Conservation (phyloP, 805 yeast species). For the Kluyveromyces siamensis region DNA sequence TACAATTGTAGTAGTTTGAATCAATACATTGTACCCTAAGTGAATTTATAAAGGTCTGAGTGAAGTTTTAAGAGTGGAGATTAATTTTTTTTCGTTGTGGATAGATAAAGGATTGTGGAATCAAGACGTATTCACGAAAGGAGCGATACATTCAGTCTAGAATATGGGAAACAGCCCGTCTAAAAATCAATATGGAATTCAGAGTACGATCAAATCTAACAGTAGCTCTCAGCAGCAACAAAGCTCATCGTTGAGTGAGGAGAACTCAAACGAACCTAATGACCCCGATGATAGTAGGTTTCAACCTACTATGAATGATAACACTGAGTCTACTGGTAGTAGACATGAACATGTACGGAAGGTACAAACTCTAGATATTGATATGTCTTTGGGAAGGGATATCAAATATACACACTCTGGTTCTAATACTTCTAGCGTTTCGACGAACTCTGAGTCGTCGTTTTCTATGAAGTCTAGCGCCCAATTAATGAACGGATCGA, state of each 20-base stretch:
- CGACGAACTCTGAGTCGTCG: conserved; percentile 6
- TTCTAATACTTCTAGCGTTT: conserved; percentile 4
- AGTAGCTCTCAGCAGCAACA: conserved; percentile 20
- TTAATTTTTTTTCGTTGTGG: neutral
- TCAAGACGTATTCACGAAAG: neutral
- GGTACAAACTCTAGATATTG: conserved; percentile 26
- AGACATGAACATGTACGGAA: conserved; percentile 7
- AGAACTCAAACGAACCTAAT: conserved; percentile 30
- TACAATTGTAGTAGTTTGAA: neutral
- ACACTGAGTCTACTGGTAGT: conserved; percentile 3
- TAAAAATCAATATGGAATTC: conserved; percentile 30
- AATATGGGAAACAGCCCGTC: conserved; percentile 64
- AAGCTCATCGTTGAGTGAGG: conserved; percentile 21
- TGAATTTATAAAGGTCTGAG: too few species aligned
- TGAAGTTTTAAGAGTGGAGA: conserved; percentile 1
- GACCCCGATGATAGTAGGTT: conserved; percentile 42
- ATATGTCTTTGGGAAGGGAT: conserved; percentile 29
- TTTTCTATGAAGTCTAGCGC: conserved; percentile 1
- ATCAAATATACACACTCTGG: conserved; percentile 1
- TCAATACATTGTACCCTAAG: too few species aligned
- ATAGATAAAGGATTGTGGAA: neutral
- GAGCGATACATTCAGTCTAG: neutral
- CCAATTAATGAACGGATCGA: neutral
- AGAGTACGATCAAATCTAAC: conserved; percentile 28
- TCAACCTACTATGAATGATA: conserved; percentile 29